Percentiles rank a stretch among this genome's conserved stretches.
Conservation (phyloP, 1,139 yeast genomes). For the Yamadazyma mexicana region DNA sequence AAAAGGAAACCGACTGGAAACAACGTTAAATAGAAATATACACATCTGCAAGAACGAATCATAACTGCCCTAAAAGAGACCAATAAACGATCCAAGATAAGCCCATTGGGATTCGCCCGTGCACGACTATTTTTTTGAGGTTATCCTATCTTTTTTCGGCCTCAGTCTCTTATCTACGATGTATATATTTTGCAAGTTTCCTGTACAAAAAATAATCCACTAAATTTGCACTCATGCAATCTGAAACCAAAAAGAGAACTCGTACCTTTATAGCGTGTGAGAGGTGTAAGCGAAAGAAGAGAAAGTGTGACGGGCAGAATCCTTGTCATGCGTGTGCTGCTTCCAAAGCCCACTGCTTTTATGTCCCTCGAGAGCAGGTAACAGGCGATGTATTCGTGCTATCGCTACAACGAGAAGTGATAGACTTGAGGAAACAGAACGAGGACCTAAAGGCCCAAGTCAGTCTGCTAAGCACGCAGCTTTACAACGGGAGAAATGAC, state of each 20-base stretch:
- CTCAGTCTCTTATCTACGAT: neutral
- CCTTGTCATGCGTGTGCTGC: constrained; percentile 11
- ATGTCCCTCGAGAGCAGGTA: constrained; percentile 3
- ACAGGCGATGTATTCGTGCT: too few relatives aligned
- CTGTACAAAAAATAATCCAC: too few relatives aligned
- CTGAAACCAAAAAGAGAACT: constrained; percentile 1
- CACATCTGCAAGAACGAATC: too few relatives aligned
- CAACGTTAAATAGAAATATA: too few relatives aligned
- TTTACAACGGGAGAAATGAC: neutral
- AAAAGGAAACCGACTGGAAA: constrained; percentile 27
- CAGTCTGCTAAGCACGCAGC: neutral
- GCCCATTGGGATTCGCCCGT: too few relatives aligned
- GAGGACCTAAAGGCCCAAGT: neutral
- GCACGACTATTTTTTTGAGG: too few relatives aligned
- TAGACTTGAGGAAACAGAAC: neutral
- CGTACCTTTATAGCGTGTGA: constrained; percentile 11
- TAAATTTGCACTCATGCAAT: too few relatives aligned
- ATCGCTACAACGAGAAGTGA: neutral
- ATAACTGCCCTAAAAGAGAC: too few relatives aligned
- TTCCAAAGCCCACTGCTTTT: constrained; percentile 6
- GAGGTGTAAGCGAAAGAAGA: constrained; percentile 13
- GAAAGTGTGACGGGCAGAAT: constrained; percentile 13
- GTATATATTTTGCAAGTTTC: too few relatives aligned
- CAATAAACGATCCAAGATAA: too few relatives aligned
- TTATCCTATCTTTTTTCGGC: too few relatives aligned